These are phyloP conservation scores for Moniliophthora roreri DNA, from an alignment of 1,284 basidiomycete genomes.

Conservation along the genomic window DNA sequence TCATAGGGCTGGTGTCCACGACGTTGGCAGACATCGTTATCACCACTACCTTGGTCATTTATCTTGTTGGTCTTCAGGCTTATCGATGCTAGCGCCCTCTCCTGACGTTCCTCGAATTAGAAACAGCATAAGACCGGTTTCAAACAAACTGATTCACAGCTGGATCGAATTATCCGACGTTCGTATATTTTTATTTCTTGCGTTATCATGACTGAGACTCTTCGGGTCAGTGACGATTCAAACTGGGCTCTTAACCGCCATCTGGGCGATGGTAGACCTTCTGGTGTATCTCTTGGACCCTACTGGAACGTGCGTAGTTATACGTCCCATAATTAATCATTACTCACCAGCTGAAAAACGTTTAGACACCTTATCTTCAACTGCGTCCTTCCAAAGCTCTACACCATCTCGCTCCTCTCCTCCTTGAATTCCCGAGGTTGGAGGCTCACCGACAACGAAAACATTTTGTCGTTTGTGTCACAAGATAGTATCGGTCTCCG, in stretches of 20 bases:
- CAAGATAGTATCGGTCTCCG: too few species aligned
- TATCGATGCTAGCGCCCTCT: background rate
- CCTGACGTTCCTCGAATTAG: background rate
- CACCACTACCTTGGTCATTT: conserved; percentile 13
- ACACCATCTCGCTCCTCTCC: conserved; percentile 7
- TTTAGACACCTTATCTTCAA: conserved; percentile 9
- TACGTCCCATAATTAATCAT: background rate
- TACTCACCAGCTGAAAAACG: too few species aligned
- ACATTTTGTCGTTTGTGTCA: too few species aligned
- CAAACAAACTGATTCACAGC: conserved; percentile 1
- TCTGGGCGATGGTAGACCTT: conserved; percentile 7
- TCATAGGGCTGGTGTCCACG: conserved; percentile 1
- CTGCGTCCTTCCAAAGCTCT: conserved; percentile 6
- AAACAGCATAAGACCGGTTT: conserved; percentile 5
- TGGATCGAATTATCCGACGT: conserved; percentile 12
- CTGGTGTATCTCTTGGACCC: conserved; percentile 6
- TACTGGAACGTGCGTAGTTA: background rate
- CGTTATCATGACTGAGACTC: background rate
- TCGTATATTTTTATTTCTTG: background rate
- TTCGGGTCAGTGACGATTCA: conserved; percentile 4
- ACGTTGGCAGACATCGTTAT: conserved; percentile 20
- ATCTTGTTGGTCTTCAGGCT: background rate
- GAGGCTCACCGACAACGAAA: background rate
- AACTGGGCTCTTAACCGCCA: conserved; percentile 6
- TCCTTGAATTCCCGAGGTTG: conserved; percentile 10